Evolutionary conservation across 2,329 filamentous ascomycete genomes (phyloP).

Genomic region (Penicillium nordicum): DNA sequence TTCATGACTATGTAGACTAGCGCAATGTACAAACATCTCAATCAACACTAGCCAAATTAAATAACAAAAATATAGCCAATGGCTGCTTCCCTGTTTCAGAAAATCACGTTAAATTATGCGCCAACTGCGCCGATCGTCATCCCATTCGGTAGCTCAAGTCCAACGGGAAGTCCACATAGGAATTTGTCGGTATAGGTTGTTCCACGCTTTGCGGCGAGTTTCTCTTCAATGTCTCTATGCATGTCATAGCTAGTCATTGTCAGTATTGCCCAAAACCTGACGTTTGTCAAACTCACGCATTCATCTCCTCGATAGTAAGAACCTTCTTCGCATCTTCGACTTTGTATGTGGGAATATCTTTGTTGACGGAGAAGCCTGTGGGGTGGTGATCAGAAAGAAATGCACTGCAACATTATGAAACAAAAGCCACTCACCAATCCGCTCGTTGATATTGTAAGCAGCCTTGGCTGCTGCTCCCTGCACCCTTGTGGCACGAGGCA

Average conservation of each 20-base stretch:
- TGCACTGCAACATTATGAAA: not conserved
- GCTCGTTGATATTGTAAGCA: constrained; percentile 60
- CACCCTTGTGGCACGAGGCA: constrained; percentile 55
- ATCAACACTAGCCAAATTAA: not conserved
- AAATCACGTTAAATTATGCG: not conserved
- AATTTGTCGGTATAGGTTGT: constrained; percentile 39
- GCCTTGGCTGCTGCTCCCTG: constrained; percentile 58
- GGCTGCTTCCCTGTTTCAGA: not conserved
- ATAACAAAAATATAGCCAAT: not conserved
- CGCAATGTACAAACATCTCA: constrained; percentile 1
- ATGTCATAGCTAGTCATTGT: constrained; percentile 53
- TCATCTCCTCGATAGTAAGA: constrained; percentile 68
- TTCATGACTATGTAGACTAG: not conserved
- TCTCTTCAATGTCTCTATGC: constrained; percentile 55
- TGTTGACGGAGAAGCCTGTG: constrained; percentile 62
- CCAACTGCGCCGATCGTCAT: constrained; percentile 20
- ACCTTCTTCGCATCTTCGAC: constrained; percentile 61
- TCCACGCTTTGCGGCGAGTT: constrained; percentile 35
- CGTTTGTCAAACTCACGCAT: constrained; percentile 47
- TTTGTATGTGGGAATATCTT: constrained; percentile 54
- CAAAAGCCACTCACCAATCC: constrained; percentile 48
- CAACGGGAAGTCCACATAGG: constrained; percentile 47
- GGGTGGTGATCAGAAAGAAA: constrained; percentile 11
- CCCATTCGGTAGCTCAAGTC: constrained; percentile 40
- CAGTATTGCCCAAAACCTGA: too few relatives aligned